phyloP scores from a whole-genome alignment of 108 stramenopile species.

The Nannochloropsis oceanica region DNA sequence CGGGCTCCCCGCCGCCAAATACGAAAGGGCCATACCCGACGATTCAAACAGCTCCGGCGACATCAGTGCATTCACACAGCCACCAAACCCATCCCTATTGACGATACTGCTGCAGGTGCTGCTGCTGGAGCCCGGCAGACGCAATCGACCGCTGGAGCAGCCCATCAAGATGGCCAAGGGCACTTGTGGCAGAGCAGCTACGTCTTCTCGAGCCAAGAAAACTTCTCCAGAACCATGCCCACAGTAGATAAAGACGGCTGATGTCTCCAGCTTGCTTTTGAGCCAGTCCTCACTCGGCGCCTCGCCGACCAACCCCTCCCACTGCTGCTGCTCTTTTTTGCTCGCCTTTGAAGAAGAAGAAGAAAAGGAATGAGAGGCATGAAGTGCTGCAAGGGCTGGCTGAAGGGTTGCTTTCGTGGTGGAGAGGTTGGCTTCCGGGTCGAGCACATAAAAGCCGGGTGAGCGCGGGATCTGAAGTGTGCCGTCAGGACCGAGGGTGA shows the following conservation, averaged over 20 bases:
- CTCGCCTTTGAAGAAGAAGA: neutral
- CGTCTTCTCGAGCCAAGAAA: constrained; percentile 48
- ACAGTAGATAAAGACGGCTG: constrained; percentile 70
- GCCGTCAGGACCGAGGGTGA: neutral
- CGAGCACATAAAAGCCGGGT: constrained; percentile 57
- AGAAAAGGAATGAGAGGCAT: neutral
- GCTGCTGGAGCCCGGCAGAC: constrained; percentile 43
- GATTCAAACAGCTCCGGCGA: constrained; percentile 61
- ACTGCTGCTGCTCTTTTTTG: constrained; percentile 41
- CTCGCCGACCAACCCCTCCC: constrained; percentile 57
- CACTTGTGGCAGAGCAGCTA: constrained; percentile 25
- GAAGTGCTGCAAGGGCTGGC: constrained; percentile 46
- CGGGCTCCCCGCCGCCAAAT: constrained; percentile 70
- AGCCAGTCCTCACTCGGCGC: constrained; percentile 48
- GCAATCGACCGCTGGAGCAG: constrained; percentile 83
- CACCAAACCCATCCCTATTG: neutral
- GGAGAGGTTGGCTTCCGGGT: constrained; percentile 78
- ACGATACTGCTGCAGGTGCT: constrained; percentile 20
- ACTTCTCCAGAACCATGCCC: constrained; percentile 88
- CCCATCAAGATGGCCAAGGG: constrained; percentile 74
- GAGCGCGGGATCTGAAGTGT: neutral
- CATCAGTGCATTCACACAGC: constrained; percentile 11
- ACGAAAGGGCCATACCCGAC: constrained; percentile 73
- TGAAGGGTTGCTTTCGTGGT: constrained; percentile 51
- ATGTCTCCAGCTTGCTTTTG: constrained; percentile 33